Percentiles rank a stretch among this genome's conserved stretches.
Evolutionary conservation across 2,329 filamentous ascomycete genomes (phyloP).

Genomic region (Onygena corvina): DNA sequence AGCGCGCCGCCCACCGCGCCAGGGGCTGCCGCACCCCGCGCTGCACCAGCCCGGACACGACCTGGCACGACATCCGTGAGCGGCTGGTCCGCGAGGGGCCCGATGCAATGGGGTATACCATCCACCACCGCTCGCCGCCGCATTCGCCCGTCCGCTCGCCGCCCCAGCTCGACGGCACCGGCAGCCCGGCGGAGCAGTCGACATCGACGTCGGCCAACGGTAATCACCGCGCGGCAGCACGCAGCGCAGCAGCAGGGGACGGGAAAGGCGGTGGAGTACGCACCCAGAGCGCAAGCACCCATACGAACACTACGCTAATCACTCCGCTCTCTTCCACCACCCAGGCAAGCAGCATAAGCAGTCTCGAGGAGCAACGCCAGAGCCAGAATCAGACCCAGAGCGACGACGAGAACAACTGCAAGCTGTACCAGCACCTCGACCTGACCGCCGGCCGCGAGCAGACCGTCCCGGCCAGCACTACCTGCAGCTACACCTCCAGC

Average conservation of each 20-base stretch:
- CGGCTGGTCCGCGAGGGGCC: not conserved
- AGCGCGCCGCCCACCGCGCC: not conserved
- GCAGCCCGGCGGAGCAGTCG: not conserved
- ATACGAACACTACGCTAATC: slow-evolving; percentile 30
- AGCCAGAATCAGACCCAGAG: too few relatives aligned
- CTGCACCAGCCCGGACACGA: not conserved
- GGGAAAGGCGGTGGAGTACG: slow-evolving; percentile 20
- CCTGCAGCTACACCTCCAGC: slow-evolving; percentile 3
- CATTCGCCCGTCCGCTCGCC: not conserved
- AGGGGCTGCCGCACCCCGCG: not conserved
- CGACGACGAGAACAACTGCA: slow-evolving; percentile 22
- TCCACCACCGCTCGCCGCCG: not conserved
- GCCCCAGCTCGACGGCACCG: not conserved
- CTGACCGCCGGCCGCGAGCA: not conserved
- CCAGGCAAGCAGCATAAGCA: slow-evolving; percentile 34
- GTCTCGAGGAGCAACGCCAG: slow-evolving; percentile 32
- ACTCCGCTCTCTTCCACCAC: slow-evolving; percentile 33
- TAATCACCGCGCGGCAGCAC: slow-evolving; percentile 1
- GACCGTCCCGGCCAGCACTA: not conserved
- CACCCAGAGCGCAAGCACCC: slow-evolving; percentile 32
- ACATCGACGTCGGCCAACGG: not conserved
- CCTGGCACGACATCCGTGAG: not conserved
- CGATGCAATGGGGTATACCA: not conserved
- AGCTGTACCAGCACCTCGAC: slow-evolving; percentile 9
- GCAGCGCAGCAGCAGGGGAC: slow-evolving; percentile 6